These are phyloP conservation scores for Amyloporia xantha DNA, from an alignment of 768 basidiomycete species.

Conservation along the genomic window DNA sequence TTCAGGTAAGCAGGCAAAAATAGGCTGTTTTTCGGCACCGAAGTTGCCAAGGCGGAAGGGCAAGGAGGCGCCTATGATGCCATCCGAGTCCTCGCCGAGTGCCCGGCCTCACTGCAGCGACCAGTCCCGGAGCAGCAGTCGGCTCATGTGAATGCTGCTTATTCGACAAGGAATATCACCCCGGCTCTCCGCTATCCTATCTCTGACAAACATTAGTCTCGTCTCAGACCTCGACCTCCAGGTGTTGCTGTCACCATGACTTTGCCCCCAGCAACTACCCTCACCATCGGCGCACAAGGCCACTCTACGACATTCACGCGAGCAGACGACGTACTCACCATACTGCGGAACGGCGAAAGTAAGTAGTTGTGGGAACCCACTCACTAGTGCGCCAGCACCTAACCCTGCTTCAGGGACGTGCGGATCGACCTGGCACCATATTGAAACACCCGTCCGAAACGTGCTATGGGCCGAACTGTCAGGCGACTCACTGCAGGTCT, in stretches of 20 bases:
- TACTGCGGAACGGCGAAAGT: constrained; percentile 21
- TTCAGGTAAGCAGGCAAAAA: background rate
- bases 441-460: constrained; percentile 37
- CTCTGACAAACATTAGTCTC: background rate
- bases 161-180: too few relatives aligned
- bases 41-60: too few relatives aligned
- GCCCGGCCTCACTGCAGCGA: background rate
- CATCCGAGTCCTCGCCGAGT: too few relatives aligned
- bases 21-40: background rate
- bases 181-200: background rate
- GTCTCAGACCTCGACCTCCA: background rate
- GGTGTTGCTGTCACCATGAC: background rate
- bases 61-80: background rate
- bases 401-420: constrained; percentile 12
- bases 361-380: background rate
- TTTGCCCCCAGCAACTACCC: background rate
- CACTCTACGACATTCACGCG: constrained; percentile 22
- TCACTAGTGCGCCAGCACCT: background rate
- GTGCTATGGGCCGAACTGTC: constrained; percentile 47
- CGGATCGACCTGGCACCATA: constrained; percentile 19
- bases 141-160: background rate
- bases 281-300: constrained; percentile 15
- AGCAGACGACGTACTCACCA: constrained; percentile 20
- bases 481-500: constrained; percentile 36
- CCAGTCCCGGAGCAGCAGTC: background rate